These are phyloP conservation scores for Fonsecaea nubica DNA, from an alignment of 2,329 filamentous ascomycete species.

Conservation along the genomic window DNA sequence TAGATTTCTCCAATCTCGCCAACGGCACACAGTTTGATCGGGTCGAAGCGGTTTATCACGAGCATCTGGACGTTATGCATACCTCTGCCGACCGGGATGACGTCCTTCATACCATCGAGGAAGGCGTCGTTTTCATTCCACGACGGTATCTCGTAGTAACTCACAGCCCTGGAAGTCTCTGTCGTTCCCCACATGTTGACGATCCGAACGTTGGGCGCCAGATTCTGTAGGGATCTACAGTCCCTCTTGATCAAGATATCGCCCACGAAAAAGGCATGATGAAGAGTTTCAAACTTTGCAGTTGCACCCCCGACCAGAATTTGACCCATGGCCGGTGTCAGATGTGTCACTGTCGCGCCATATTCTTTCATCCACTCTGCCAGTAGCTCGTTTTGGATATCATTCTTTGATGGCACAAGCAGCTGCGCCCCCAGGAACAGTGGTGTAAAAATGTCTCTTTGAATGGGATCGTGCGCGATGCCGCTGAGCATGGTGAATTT, in stretches of 20 bases:
- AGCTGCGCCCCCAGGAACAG: conserved; percentile 83
- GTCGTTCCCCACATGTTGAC: conserved; percentile 90
- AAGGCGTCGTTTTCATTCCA: conserved; percentile 67
- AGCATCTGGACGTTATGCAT: conserved; percentile 90
- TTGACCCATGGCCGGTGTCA: conserved; percentile 96
- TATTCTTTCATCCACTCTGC: conserved; percentile 86
- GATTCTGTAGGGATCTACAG: conserved; percentile 74
- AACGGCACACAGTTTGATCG: conserved; percentile 73
- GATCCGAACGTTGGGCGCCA: conserved; percentile 77
- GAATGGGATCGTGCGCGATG: conserved; percentile 70
- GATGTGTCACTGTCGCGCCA: conserved; percentile 77
- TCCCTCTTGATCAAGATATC: conserved; percentile 87
- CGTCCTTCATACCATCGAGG: conserved; percentile 71
- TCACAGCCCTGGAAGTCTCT: conserved; percentile 80
- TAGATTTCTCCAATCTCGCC: conserved; percentile 87
- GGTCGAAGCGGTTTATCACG: conserved; percentile 74
- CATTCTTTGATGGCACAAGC: conserved; percentile 77
- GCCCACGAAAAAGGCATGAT: conserved; percentile 86
- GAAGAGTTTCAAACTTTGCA: conserved; percentile 76
- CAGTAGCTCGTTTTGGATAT: conserved; percentile 84
- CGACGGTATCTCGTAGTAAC: conserved; percentile 79
- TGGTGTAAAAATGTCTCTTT: conserved; percentile 83
- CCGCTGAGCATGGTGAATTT: conserved; percentile 84
- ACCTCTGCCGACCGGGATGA: conserved; percentile 81
- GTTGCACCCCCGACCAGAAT: conserved; percentile 86